Evolutionary conservation across 345 rosid species (phyloP).

Genomic region (Carallia brachiata): DNA sequence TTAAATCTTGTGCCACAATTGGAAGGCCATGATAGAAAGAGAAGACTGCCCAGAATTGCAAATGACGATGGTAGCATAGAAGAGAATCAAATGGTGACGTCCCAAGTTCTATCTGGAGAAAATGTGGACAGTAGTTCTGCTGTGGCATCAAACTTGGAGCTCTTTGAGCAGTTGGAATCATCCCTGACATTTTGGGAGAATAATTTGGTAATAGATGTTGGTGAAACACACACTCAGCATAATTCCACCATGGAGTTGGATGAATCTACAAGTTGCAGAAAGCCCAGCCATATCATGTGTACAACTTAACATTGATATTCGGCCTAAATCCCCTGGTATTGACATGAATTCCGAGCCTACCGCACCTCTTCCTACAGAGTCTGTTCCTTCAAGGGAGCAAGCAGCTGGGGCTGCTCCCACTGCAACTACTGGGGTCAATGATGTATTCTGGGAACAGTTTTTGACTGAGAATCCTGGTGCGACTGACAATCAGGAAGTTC

Average conservation of each 20-base stretch:
- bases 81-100: slow-evolving; percentile 35
- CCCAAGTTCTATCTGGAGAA: slow-evolving; percentile 35
- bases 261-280: slow-evolving; percentile 71
- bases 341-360: slow-evolving; percentile 86
- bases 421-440: slow-evolving; percentile 68
- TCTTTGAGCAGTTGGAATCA: slow-evolving; percentile 61
- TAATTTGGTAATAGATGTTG: slow-evolving; percentile 33
- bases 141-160: slow-evolving; percentile 43
- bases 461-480: slow-evolving; percentile 96
- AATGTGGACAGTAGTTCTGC: slow-evolving; percentile 31
- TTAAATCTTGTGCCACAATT: slow-evolving; percentile 49
- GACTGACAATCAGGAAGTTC: slow-evolving; percentile 61
- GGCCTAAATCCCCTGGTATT: slow-evolving; percentile 58
- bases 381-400: slow-evolving; percentile 36
- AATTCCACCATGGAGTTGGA: slow-evolving; percentile 50
- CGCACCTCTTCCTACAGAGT: slow-evolving; percentile 28
- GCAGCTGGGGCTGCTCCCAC: slow-evolving; percentile 29
- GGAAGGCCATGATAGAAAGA: slow-evolving; percentile 59
- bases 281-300: slow-evolving; percentile 57
- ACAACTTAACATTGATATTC: slow-evolving; percentile 45
- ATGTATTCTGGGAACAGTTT: slow-evolving; percentile 93
- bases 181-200: slow-evolving; percentile 72
- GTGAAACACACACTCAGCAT: slow-evolving; percentile 28
- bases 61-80: slow-evolving; percentile 37
- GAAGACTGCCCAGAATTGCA: slow-evolving; percentile 59